Evolutionary conservation across 306 rosid genomes (phyloP).

Genomic region (Casuarina equisetifolia): DNA sequence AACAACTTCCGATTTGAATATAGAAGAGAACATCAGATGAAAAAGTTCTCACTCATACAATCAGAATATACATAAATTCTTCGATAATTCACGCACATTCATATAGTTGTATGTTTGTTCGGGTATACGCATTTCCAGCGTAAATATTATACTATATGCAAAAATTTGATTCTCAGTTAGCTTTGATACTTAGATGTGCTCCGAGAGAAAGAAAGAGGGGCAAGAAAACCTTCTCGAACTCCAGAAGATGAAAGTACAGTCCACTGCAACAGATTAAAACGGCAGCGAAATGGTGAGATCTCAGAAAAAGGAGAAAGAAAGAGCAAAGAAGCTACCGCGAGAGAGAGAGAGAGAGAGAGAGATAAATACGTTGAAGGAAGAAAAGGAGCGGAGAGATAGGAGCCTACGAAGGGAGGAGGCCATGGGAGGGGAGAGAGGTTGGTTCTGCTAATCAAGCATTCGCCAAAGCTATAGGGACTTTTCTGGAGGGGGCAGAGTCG

Average conservation of each 20-base stretch:
- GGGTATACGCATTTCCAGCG: not conserved
- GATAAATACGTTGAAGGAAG: slow-evolving; percentile 30
- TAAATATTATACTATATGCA: not conserved
- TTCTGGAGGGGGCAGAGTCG: not conserved
- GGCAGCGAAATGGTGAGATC: slow-evolving; percentile 17
- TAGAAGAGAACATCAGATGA: not conserved
- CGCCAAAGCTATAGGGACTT: not conserved
- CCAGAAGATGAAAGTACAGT: slow-evolving; percentile 34
- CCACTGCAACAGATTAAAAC: slow-evolving; percentile 34
- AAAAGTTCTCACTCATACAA: not conserved
- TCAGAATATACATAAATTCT: not conserved
- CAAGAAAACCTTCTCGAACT: slow-evolving; percentile 42
- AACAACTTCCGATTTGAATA: not conserved
- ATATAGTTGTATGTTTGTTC: not conserved
- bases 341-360: slow-evolving; percentile 17
- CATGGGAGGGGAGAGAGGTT: slow-evolving; percentile 43
- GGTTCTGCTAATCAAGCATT: not conserved
- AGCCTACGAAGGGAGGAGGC: slow-evolving; percentile 54
- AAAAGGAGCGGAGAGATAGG: slow-evolving; percentile 33
- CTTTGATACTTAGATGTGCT: not conserved
- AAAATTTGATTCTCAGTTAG: not conserved
- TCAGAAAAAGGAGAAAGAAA: not conserved
- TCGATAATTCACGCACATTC: too few species aligned
- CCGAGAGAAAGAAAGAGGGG: not conserved
- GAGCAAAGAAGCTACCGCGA: not conserved